Evolutionary conservation across 1,284 basidiomycete genomes (phyloP), one percentile per base, ranked within the genome.

Genomic region (Cystobasidium pallidum): DNA sequence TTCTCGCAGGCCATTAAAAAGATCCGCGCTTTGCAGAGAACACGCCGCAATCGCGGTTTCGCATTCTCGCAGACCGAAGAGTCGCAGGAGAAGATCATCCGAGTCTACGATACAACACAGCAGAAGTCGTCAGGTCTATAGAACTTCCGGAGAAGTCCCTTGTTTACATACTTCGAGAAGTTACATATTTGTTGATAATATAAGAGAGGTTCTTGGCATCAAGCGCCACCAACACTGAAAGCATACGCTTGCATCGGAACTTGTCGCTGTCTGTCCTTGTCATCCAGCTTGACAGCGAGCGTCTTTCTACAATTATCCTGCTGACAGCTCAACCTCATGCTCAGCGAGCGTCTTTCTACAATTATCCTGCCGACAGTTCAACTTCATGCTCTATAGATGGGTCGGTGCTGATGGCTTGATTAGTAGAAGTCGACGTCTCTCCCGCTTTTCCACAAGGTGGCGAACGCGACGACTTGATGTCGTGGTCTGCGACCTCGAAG

Each of bases 11-110:
- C 94, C 7, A 97, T 97, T 85, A 96, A 96, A 82, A 97, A 97
- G 80, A 94, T 97, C 13, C 88, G 94, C 39, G 94, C 94, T 0
- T 91, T 93, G 0, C 94, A 97, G 80, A 88, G 94, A 51, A 92
- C 97, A 90, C 88, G 94, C 24, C 86, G 91, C 73, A 95, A 92
- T 78, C 87, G 94, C 72, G 94, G 94, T 0, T 97, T 97, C 80
- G 94, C 94, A 1, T 98, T 98, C 84, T 92, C 90, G 79, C 94
- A 97, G 82, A 80, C 79, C 26, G 79, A 80, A 67, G 78, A 78
- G 28, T 77, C 76, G 2, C 79, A 80, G 66, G 79, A 79, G 71
- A 76, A 78, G 28, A 76, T 80, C 59, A 80, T 80, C 41, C 74
- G 79, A 15, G 73, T 74, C 30, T 80, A 79, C 76, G 79, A 80